Evolutionary conservation across 1,139 yeast species (phyloP).

Genomic region (Schwanniomyces etchellsii): DNA sequence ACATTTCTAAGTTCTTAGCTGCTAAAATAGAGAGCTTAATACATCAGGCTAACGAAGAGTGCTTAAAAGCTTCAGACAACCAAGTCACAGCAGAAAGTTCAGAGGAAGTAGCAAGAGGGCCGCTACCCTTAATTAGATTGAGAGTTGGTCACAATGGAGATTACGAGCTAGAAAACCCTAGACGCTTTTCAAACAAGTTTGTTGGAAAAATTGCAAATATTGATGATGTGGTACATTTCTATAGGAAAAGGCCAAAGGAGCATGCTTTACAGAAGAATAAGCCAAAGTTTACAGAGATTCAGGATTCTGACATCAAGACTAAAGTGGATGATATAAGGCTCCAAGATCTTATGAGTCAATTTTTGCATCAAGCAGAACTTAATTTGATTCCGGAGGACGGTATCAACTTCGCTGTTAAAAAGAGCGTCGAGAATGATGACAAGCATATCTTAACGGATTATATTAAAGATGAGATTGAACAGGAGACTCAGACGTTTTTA

Average conservation of each 20-base stretch:
- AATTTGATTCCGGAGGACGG: conserved; percentile 74
- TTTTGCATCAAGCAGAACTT: conserved; percentile 57
- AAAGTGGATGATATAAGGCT: conserved; percentile 13
- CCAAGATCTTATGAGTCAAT: conserved; percentile 42
- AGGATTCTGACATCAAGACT: conserved; percentile 13
- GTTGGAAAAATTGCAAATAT: conserved; percentile 89
- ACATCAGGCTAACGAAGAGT: conserved; percentile 48
- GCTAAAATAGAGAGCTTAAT: conserved; percentile 66
- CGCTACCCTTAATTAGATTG: conserved; percentile 75
- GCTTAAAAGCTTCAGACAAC: conserved; percentile 30
- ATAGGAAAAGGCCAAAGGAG: conserved; percentile 34
- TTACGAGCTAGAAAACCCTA: conserved; percentile 84
- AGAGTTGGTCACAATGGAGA: conserved; percentile 89
- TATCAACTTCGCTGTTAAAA: conserved; percentile 65
- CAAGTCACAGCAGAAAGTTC: conserved; percentile 7
- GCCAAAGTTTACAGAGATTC: conserved; percentile 17
- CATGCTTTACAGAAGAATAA: conserved; percentile 9
- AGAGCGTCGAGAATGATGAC: conserved; percentile 79
- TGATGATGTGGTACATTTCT: conserved; percentile 75
- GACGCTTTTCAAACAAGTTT: conserved; percentile 83
- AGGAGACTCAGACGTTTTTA: conserved; percentile 55
- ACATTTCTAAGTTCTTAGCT: conserved; percentile 56
- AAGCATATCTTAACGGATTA: conserved; percentile 63
- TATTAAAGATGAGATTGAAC: conserved; percentile 60
- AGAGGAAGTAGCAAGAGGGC: conserved; percentile 17